Base-by-base conservation (phyloP, 169 alveolate genomes). In the Cryptosporidium parvum region DNA sequence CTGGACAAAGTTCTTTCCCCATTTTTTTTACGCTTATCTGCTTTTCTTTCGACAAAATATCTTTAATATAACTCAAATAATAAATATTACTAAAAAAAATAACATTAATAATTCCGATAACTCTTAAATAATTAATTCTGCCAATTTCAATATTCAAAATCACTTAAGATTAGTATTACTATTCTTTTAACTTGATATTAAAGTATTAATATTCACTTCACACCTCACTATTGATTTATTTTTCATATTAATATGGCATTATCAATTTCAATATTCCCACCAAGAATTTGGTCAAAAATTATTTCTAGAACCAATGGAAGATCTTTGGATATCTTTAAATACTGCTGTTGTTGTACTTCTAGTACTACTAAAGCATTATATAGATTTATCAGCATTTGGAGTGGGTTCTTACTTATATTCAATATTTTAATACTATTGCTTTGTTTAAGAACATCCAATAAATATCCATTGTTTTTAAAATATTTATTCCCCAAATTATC, bases 221-320 rank as follows among this genome's bases (percentile, higher is more conserved):
- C 3, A 4, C 2, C 23, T 14, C 12, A 48, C 5, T 12, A 14
- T 26, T 42, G 16, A 59, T 0, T 59, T 18, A 0, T n/a, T 26
- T 59, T 37, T 59, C 23, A 59, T 12, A 48, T 14, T 48, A 56
- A 56, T 23, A 56, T 56, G 67, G 67, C 35, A n/a, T 9, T n/a
- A 56, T 10, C 35, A 23, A 26, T 56, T 6, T 56, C 71, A 2
- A 10, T 80, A 26, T 80, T 80, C n/a, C 89, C 89, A 3, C 89
- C 89, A 18, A 59, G 75, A 44, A 35, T 48, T 29, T 80, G 89
- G 89, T 80, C 75, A 18, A 59, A 44, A 23, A 31, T 80, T 31
- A 80, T 59, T n/a, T 53, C 70, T 14, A 73, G 68, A 56, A 73
- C 72, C 16, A 53, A 73, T 73, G 86, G 86, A 33, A 73, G 86